phyloP scores from a whole-genome alignment of 768 basidiomycete species.

The Mycena kentingensis region DNA sequence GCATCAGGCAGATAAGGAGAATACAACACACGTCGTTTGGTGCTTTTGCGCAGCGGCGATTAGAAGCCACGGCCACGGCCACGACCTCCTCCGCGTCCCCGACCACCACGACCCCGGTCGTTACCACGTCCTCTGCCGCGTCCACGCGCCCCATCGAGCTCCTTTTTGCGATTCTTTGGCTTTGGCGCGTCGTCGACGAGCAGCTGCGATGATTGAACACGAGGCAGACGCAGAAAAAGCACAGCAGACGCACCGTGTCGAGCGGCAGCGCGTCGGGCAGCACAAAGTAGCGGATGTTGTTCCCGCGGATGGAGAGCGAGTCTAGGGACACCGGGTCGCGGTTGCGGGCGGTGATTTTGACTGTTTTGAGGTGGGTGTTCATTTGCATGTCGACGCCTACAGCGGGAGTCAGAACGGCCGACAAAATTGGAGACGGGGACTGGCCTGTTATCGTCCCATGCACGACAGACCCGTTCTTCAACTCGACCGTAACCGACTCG shows the following conservation, averaged over 20 bases:
- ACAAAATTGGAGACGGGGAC: constrained; percentile 26
- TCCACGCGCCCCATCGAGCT: constrained; percentile 60
- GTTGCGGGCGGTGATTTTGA: constrained; percentile 93
- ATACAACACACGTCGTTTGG: not conserved
- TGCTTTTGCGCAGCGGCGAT: too few relatives aligned
- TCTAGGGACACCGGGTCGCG: constrained; percentile 87
- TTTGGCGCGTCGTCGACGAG: constrained; percentile 98
- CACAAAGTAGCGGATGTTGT: constrained; percentile 95
- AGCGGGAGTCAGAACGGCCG: not conserved
- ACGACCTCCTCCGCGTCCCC: constrained; percentile 55
- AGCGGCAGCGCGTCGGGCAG: constrained; percentile 97
- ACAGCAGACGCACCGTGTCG: constrained; percentile 59
- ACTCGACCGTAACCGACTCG: constrained; percentile 96
- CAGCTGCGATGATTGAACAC: constrained; percentile 35
- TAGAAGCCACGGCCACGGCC: constrained; percentile 43
- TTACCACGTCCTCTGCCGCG: constrained; percentile 53
- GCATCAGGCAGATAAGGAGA: not conserved
- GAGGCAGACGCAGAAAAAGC: not conserved
- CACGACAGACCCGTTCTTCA: constrained; percentile 95
- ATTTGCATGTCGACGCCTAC: constrained; percentile 98
- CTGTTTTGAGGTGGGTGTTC: constrained; percentile 98
- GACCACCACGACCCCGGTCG: constrained; percentile 52
- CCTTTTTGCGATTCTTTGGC: constrained; percentile 92
- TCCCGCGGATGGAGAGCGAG: constrained; percentile 90
- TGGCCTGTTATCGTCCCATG: constrained; percentile 96